A percentile compares a stretch with the other conserved stretches of the same genome.
Evolutionary conservation across 1,284 basidiomycete species (phyloP).

Genomic region (Leccinum subatratum): DNA sequence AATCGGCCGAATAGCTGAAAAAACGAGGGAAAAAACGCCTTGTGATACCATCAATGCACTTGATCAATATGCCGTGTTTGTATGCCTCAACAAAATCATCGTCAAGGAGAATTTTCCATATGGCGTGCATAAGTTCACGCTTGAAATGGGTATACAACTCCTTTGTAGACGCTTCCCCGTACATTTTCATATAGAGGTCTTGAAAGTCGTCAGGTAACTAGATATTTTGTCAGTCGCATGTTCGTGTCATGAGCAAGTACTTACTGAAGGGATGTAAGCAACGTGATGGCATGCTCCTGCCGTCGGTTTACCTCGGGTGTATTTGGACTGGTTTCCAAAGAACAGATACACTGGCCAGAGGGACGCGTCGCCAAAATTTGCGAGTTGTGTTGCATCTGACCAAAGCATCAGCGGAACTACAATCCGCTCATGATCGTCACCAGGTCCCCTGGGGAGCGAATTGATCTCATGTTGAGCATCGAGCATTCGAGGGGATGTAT

Average conservation of each 20-base stretch:
- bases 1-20: slow-evolving; percentile 30
- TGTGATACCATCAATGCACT: slow-evolving; percentile 20
- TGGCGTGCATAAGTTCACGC: slow-evolving; percentile 18
- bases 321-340: slow-evolving; percentile 27
- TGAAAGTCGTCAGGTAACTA: slow-evolving; percentile 26
- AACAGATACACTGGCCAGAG: slow-evolving; percentile 32
- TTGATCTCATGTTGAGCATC: not conserved
- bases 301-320: slow-evolving; percentile 11
- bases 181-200: slow-evolving; percentile 12
- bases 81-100: slow-evolving; percentile 11
- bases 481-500: not conserved
- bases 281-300: slow-evolving; percentile 27
- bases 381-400: slow-evolving; percentile 31
- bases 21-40: slow-evolving; percentile 22
- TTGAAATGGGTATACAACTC: slow-evolving; percentile 22
- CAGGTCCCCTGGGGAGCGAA: not conserved
- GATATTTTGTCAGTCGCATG: not conserved
- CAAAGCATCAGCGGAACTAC: slow-evolving; percentile 30
- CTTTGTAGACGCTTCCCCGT: slow-evolving; percentile 1
- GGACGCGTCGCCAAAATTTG: slow-evolving; percentile 25
- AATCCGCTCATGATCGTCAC: slow-evolving; percentile 15
- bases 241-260: slow-evolving; percentile 17
- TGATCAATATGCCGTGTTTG: slow-evolving; percentile 25
- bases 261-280: slow-evolving; percentile 26
- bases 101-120: not conserved